Evolutionary conservation across 352 stramenopile genomes (phyloP).

Genomic region (Globisporangium cystogenes): DNA sequence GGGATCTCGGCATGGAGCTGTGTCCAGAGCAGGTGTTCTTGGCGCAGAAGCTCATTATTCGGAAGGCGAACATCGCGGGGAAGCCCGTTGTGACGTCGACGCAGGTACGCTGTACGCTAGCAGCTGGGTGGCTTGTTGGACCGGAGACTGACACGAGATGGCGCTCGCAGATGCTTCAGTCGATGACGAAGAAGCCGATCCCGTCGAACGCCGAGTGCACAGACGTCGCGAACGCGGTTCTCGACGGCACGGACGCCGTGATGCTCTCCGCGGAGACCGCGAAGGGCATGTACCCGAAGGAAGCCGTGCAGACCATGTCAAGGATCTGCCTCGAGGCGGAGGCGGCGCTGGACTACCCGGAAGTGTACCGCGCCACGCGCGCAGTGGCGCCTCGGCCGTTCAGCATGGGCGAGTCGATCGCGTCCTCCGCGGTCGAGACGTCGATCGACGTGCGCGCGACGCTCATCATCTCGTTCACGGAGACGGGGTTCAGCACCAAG

Average conservation of each 20-base stretch:
- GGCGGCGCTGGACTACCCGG: slow-evolving; percentile 59
- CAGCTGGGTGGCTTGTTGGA: no score
- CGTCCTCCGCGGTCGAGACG: slow-evolving; percentile 96
- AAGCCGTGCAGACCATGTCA: slow-evolving; percentile 95
- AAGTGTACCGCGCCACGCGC: slow-evolving; percentile 56
- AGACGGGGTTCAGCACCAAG: slow-evolving; percentile 92
- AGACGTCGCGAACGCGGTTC: slow-evolving; percentile 99
- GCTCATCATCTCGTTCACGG: slow-evolving; percentile 97
- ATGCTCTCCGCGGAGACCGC: slow-evolving; percentile 99
- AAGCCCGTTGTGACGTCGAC: slow-evolving; percentile 98
- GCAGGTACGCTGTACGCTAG: no score
- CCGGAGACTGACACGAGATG: slow-evolving; percentile 9
- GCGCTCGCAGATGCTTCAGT: slow-evolving; percentile 97
- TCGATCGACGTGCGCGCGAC: slow-evolving; percentile 95
- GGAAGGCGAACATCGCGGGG: slow-evolving; percentile 93
- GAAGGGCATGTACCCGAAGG: slow-evolving; percentile 95
- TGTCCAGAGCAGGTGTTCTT: slow-evolving; percentile 97
- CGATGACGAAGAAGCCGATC: slow-evolving; percentile 96
- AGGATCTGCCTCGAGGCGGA: slow-evolving; percentile 92
- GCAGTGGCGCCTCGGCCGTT: slow-evolving; percentile 43
- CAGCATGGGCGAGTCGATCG: slow-evolving; percentile 91
- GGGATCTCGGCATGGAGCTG: slow-evolving; percentile 99
- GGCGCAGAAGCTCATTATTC: slow-evolving; percentile 99
- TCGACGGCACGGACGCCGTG: slow-evolving; percentile 98
- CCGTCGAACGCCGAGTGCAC: slow-evolving; percentile 99